Base-by-base conservation (phyloP, 192 early-diverging fungal species). In the Kickxella alabastrina region DNA sequence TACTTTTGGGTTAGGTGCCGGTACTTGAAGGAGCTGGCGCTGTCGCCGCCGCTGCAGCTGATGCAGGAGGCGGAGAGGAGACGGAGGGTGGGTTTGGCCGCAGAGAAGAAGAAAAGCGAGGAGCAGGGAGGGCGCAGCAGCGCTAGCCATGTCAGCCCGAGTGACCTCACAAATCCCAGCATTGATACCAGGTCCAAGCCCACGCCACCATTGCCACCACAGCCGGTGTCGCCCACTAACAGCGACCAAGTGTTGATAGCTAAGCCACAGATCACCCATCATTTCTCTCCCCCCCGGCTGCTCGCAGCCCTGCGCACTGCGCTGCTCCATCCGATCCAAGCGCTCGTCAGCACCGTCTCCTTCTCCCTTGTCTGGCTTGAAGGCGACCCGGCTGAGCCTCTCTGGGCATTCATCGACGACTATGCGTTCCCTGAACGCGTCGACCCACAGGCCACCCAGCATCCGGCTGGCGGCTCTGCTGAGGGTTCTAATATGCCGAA, bases 341-440 rank as follows among this genome's bases (percentile, higher is more conserved):
- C 52, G 0, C 35, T 59, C 1, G 32, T 72, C 5, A 34, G 41
- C 31, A 43, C 61, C 2, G 46, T 67, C 9, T 74, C 70, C 10
- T 62, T 37, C 8, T 19, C 36, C 10, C 34, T 67, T 2, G 37
- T 40, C 21, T 62, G 29, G 31, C 42, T 75, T 21, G 37, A 49
- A 3, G 71, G 71, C 17, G 71, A 75, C 52, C 71, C 71, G 0
- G 59, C 71, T 0, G 65, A 45, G 0, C 59, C 59, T 3, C 59
- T 75, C 32, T 68, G 63, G 71, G 56, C 40, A 5, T 50, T 52
- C 17, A 75, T 75, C 38, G 65, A 75, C 43, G 64, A 67, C 54
- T 75, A 75, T 12, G 71, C 71, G 19, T 75, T 75, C 27, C 71
- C 71, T 0, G 64, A 75, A 26, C 62, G 69, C 17, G 62, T 72